phyloP scores from a whole-genome alignment of 1,284 basidiomycete species.

The Taiwanofungus camphoratus region DNA sequence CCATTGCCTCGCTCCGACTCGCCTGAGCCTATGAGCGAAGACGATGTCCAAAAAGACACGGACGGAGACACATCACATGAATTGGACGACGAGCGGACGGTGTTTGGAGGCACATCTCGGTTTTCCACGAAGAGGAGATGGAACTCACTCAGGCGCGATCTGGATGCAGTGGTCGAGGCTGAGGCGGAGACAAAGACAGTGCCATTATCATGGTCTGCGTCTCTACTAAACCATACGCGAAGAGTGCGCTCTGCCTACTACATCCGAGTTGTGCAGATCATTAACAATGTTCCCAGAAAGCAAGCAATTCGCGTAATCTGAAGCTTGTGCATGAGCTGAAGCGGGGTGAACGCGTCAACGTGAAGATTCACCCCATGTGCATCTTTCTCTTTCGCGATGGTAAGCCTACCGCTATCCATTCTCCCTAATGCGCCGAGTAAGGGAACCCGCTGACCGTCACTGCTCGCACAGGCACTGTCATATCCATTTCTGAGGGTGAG shows the following conservation, averaged over 20 bases:
- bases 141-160: neutral
- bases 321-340: slow-evolving; percentile 8
- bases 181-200: neutral
- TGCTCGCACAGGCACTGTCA: slow-evolving; percentile 10
- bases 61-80: slow-evolving; percentile 11
- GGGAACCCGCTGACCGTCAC: no score
- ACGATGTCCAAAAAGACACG: slow-evolving; percentile 15
- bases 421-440: no score
- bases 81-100: slow-evolving; percentile 22
- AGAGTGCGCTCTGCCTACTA: no score
- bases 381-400: slow-evolving; percentile 63
- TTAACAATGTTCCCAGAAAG: no score
- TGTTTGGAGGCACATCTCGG: slow-evolving; percentile 22
- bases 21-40: slow-evolving; percentile 29
- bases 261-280: no score
- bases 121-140: slow-evolving; percentile 15
- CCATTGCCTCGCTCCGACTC: slow-evolving; percentile 32
- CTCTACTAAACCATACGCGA: neutral
- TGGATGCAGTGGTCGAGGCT: neutral
- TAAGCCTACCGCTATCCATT: no score
- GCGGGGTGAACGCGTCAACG: slow-evolving; percentile 51
- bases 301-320: neutral
- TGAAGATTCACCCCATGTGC: slow-evolving; percentile 55
- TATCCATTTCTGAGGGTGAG: slow-evolving; percentile 27
- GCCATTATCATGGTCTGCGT: neutral